phyloP scores from a whole-genome alignment of 768 basidiomycete genomes.

The Pisolithus microcarpus region DNA sequence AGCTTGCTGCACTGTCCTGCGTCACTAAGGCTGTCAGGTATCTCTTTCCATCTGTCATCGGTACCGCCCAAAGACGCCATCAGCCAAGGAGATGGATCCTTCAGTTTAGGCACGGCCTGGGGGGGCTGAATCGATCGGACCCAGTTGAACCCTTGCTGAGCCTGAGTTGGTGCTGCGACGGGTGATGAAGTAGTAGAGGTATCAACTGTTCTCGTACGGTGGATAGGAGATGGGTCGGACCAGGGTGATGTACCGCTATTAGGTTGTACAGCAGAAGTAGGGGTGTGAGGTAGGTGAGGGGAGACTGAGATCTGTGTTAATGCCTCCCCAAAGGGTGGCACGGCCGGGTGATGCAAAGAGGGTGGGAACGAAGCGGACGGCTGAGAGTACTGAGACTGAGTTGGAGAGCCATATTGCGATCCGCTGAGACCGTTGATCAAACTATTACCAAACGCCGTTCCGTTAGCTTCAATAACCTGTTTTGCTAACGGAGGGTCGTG shows the following conservation, averaged over 20 bases:
- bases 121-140: slow-evolving; percentile 15
- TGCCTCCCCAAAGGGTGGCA: slow-evolving; percentile 19
- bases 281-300: slow-evolving; percentile 14
- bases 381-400: slow-evolving; percentile 13
- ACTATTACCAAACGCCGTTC: slow-evolving; percentile 13
- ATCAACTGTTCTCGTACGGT: slow-evolving; percentile 12
- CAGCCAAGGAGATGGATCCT: slow-evolving; percentile 52
- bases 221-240: slow-evolving; percentile 9
- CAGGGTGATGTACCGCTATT: slow-evolving; percentile 17
- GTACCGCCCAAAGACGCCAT: slow-evolving; percentile 38
- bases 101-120: slow-evolving; percentile 13
- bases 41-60: slow-evolving; percentile 42
- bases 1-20: slow-evolving; percentile 54
- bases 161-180: slow-evolving; percentile 14
- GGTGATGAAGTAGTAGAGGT: slow-evolving; percentile 15
- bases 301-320: slow-evolving; percentile 12
- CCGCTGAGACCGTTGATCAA: slow-evolving; percentile 12
- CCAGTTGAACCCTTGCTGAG: slow-evolving; percentile 34
- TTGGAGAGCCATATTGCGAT: slow-evolving; percentile 14
- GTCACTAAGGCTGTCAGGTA: slow-evolving; percentile 46
- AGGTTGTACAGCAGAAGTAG: slow-evolving; percentile 18
- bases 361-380: slow-evolving; percentile 13
- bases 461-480: slow-evolving; percentile 20
- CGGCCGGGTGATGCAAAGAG: slow-evolving; percentile 15
- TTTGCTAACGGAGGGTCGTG: slow-evolving; percentile 18